phyloP scores from a whole-genome alignment of 192 early-diverging fungal species.

The Coemansia reversa region DNA sequence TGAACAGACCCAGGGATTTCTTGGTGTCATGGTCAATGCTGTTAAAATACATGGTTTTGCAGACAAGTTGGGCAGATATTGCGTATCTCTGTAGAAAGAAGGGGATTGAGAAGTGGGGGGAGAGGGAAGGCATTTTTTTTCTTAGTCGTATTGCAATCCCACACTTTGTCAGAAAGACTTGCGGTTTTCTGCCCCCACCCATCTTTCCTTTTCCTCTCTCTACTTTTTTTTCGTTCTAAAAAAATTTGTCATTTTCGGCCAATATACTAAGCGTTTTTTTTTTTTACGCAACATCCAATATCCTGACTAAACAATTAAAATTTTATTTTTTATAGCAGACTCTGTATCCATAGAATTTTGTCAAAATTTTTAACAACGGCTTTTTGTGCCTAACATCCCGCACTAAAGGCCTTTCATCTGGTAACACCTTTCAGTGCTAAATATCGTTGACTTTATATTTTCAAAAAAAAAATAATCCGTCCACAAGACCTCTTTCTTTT shows the following conservation, averaged over 20 bases:
- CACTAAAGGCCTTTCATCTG: not conserved
- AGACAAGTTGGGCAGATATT: not conserved
- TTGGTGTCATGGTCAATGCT: not conserved
- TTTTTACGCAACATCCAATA: not conserved
- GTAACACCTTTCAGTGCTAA: not conserved
- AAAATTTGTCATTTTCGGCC: not conserved
- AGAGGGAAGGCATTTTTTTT: not conserved
- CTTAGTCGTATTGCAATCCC: not conserved
- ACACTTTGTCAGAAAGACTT: not conserved
- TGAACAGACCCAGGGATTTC: not conserved
- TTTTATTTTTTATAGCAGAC: not conserved
- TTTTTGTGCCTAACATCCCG: not conserved
- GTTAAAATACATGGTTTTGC: not conserved
- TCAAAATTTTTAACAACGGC: not conserved
- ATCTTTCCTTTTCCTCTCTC: conserved; percentile 6
- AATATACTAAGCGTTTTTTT: not conserved
- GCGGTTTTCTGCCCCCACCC: not conserved
- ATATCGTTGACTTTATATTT: not conserved
- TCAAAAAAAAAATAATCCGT: not conserved
- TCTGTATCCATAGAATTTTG: not conserved
- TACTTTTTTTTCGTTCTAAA: not conserved
- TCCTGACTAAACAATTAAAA: not conserved
- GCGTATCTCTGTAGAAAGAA: not conserved
- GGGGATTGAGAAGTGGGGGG: not conserved
- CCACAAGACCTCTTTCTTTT: not conserved